Evolutionary conservation across 2,329 filamentous ascomycete species (phyloP).

Genomic region (Knufia fluminis): DNA sequence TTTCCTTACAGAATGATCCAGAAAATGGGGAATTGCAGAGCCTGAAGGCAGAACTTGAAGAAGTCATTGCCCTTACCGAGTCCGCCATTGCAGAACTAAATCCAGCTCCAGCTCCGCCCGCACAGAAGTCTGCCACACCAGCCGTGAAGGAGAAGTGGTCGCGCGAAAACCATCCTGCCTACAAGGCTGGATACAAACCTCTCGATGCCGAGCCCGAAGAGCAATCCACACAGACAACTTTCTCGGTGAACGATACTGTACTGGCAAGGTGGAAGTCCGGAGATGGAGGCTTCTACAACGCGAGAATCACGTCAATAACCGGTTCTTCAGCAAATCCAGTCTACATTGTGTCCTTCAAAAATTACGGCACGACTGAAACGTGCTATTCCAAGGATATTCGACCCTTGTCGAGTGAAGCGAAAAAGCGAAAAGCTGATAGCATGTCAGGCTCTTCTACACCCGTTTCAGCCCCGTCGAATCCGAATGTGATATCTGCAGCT

Average conservation of each 20-base stretch:
- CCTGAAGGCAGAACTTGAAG: constrained; percentile 71
- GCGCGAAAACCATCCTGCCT: constrained; percentile 70
- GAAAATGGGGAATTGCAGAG: constrained; percentile 68
- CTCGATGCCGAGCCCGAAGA: constrained; percentile 43
- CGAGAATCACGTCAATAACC: constrained; percentile 85
- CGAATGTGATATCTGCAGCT: constrained; percentile 55
- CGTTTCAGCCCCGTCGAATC: constrained; percentile 34
- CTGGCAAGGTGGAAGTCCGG: constrained; percentile 85
- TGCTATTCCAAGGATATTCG: constrained; percentile 74
- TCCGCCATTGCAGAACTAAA: constrained; percentile 73
- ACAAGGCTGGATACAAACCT: constrained; percentile 50
- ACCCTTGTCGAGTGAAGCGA: constrained; percentile 61
- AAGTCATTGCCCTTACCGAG: constrained; percentile 70
- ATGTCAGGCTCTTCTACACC: constrained; percentile 46
- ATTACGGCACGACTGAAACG: constrained; percentile 71
- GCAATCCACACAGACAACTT: constrained; percentile 41
- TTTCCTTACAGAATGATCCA: constrained; percentile 69
- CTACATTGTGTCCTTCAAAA: constrained; percentile 92
- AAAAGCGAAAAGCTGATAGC: constrained; percentile 77
- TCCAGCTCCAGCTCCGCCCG: constrained; percentile 41
- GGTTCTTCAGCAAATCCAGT: constrained; percentile 84
- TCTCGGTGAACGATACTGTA: constrained; percentile 81
- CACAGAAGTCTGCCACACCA: constrained; percentile 39
- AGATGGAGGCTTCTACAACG: constrained; percentile 84
- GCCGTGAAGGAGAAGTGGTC: constrained; percentile 65